Evolutionary conservation across 106 monocot species (phyloP), one percentile per base, ranked within the genome.

Genomic region (Dendrobium chrysotoxum): DNA sequence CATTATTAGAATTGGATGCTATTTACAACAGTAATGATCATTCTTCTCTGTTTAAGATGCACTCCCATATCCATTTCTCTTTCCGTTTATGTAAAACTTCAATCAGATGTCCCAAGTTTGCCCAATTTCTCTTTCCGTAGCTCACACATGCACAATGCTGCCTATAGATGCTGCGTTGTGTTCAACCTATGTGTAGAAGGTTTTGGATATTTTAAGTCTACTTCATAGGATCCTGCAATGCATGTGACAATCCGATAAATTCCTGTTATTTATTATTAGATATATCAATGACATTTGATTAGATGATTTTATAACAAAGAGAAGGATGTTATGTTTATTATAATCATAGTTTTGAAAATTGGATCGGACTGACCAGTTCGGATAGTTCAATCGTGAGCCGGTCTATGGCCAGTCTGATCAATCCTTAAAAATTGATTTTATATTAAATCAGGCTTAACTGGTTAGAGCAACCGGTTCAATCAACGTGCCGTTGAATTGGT

Each of bases 131-230:
- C 28, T 70, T 70, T 35, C 35, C 15, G 10, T 70, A 25, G 70
- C 25, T 65, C 64, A 65, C 25, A 15, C 6, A 57, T 35, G 28
- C 30, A 4, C 35, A 70, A 35, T 30, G 35, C 70, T 70, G 70
- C 35, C 70, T 70, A 70, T 28, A 28, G 31, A 30, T 70, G 70
- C 15, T 8, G 31, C n/a, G 35, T 74, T 73, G 11, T 30, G 68
- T 73, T 70, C 25, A 70, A 70, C 68, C 30, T 70, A 70, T 73
- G 73, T 73, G 73, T 17, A 41, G 73, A 73, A 18, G 35, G 40
- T 20, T 40, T 40, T 16, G 13, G 17, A 16, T 38, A 73, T 73
- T 73, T 21, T 13, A 40, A 68, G 4, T 18, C 25, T 23, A 28
- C 30, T 68, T 70, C 35, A 28, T 30, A 74, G 28, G 20, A 42